phyloP scores from a whole-genome alignment of 2,329 filamentous ascomycete species.

The Whalleya microplaca region DNA sequence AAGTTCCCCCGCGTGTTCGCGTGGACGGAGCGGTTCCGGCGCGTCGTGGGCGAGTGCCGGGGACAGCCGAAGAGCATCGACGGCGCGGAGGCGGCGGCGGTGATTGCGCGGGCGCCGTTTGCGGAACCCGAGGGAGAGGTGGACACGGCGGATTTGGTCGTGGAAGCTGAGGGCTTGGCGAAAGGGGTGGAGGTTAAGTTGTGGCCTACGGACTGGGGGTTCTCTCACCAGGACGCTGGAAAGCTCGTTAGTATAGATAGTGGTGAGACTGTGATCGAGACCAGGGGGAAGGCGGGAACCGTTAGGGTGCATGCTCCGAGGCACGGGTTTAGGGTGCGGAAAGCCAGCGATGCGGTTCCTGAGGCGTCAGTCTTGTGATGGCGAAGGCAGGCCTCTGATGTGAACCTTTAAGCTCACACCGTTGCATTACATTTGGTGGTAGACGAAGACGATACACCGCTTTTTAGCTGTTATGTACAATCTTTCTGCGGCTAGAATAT shows the following conservation, averaged over 20 bases:
- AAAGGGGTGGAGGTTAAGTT: conserved; percentile 54
- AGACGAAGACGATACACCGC: no score
- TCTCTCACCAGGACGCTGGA: conserved; percentile 61
- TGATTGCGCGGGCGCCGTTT: conserved; percentile 50
- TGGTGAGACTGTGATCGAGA: conserved; percentile 52
- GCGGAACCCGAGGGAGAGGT: conserved; percentile 48
- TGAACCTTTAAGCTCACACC: no score
- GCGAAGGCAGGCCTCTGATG: no score
- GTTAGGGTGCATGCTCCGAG: conserved; percentile 65
- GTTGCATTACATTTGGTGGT: no score
- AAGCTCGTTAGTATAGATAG: conserved; percentile 53
- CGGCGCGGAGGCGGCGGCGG: conserved; percentile 56
- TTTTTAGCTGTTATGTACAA: no score
- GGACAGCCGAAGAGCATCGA: conserved; percentile 47
- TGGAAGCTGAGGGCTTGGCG: conserved; percentile 49
- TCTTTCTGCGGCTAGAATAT: no score
- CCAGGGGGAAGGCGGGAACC: conserved; percentile 43
- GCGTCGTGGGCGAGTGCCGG: conserved; percentile 50
- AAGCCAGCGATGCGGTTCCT: conserved; percentile 24
- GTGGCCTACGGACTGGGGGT: conserved; percentile 66
- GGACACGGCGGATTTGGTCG: conserved; percentile 52
- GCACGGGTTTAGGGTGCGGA: conserved; percentile 57
- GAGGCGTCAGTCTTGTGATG: conserved; percentile 19
- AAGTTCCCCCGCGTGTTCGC: no score
- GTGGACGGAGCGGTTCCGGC: no score